Conservation (phyloP, 176 grass and related monocot species). For the Triticum urartu region DNA sequence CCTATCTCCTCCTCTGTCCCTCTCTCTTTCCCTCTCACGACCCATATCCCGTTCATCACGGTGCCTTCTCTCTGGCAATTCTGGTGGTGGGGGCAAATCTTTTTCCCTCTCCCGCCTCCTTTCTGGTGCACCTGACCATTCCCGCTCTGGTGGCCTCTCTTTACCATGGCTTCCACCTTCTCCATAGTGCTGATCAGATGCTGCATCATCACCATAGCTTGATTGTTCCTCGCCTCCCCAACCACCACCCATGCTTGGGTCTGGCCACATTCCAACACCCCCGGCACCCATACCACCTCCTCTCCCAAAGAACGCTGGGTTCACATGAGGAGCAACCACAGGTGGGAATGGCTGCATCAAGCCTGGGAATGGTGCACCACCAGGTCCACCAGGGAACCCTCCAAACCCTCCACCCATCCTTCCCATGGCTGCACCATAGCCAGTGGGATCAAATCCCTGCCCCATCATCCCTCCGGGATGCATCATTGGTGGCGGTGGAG, state of each 20-base stretch:
- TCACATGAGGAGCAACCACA: conserved; percentile 78
- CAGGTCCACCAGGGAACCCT: conserved; percentile 70
- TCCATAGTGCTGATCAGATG: conserved; percentile 76
- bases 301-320: conserved; percentile 77
- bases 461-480: conserved; percentile 67
- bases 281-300: conserved; percentile 51
- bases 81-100: conserved; percentile 52
- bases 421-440: conserved; percentile 72
- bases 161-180: conserved; percentile 73
- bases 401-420: conserved; percentile 76
- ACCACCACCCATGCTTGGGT: conserved; percentile 61
- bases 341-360: conserved; percentile 72
- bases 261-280: conserved; percentile 73
- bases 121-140: conserved; percentile 59
- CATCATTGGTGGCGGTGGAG: conserved; percentile 56
- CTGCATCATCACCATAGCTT: conserved; percentile 86
- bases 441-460: conserved; percentile 80
- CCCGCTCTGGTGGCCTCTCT: conserved; percentile 61
- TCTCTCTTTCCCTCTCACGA: conserved; percentile 54
- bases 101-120: conserved; percentile 75
- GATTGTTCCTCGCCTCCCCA: conserved; percentile 80
- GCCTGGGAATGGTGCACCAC: conserved; percentile 55
- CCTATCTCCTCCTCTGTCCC: conserved; percentile 61
- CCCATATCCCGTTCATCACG: conserved; percentile 65
- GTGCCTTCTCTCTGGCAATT: conserved; percentile 51